Conservation (phyloP, 208 protist species). For the Trypanosoma melophagium region DNA sequence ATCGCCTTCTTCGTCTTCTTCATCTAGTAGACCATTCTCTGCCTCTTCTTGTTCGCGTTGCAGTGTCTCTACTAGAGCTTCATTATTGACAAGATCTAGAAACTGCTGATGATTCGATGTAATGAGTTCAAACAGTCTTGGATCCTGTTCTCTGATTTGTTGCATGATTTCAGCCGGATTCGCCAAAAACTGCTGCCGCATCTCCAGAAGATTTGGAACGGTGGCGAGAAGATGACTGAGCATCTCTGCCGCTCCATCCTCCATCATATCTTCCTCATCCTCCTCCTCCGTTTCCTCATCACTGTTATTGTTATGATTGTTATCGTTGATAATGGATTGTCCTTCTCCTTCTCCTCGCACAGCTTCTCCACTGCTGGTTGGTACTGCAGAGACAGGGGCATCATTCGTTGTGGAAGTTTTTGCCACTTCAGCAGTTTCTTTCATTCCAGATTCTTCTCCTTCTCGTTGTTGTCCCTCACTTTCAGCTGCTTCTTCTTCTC, state of each 20-base stretch:
- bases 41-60: constrained; percentile 36
- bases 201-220: constrained; percentile 68
- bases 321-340: no score
- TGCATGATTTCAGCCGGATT: constrained; percentile 70
- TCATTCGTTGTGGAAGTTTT: neutral
- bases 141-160: constrained; percentile 68
- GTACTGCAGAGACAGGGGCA: neutral
- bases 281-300: constrained; percentile 21
- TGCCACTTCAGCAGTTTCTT: constrained; percentile 6
- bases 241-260: constrained; percentile 39
- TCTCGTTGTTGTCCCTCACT: constrained; percentile 2
- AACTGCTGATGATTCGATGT: constrained; percentile 74
- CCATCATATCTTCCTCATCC: constrained; percentile 25
- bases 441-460: constrained; percentile 11
- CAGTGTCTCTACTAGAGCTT: constrained; percentile 44
- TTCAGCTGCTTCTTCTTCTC: constrained; percentile 13
- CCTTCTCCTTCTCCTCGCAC: no score
- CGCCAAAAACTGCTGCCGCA: constrained; percentile 75
- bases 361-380: neutral
- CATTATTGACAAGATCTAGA: constrained; percentile 76
- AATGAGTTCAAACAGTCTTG: constrained; percentile 79
- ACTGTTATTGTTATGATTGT: neutral
- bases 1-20: constrained; percentile 31
- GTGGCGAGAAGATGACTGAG: constrained; percentile 55
- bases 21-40: constrained; percentile 30